Conservation (phyloP, 2,329 filamentous ascomycete species). For the Xenoacremonium recifei region DNA sequence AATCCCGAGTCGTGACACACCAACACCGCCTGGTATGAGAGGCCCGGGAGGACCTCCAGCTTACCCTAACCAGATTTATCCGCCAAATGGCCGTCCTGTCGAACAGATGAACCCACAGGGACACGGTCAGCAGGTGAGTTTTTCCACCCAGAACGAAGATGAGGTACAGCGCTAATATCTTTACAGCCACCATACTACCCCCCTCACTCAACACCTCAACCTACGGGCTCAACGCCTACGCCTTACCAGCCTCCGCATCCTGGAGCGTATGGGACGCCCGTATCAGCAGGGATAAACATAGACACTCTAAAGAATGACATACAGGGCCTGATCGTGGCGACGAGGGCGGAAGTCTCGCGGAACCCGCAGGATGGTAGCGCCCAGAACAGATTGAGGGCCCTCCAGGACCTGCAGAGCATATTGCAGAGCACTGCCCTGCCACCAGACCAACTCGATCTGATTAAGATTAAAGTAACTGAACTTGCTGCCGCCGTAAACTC, state of each 20-base stretch:
- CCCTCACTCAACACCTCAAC: conserved; percentile 39
- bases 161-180: conserved; percentile 10
- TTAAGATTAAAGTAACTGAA: conserved; percentile 81
- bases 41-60: conserved; percentile 20
- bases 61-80: conserved; percentile 27
- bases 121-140: conserved; percentile 29
- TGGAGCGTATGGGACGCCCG: conserved; percentile 35
- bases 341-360: conserved; percentile 71
- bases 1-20: conserved; percentile 66
- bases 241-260: conserved; percentile 42
- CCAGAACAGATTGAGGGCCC: conserved; percentile 77
- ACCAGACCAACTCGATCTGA: conserved; percentile 77
- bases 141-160: neutral
- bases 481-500: conserved; percentile 64
- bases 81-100: conserved; percentile 27
- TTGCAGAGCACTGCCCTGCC: conserved; percentile 76
- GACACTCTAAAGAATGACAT: conserved; percentile 82
- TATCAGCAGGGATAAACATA: conserved; percentile 56
- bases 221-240: conserved; percentile 31
- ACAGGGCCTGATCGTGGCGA: conserved; percentile 70
- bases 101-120: conserved; percentile 11
- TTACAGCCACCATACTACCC: conserved; percentile 29
- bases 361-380: conserved; percentile 74
- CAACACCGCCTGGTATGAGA: conserved; percentile 64
- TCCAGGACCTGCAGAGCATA: conserved; percentile 75